Conservation (phyloP, 176 grass and related monocot species). For the Phyllostachys edulis region DNA sequence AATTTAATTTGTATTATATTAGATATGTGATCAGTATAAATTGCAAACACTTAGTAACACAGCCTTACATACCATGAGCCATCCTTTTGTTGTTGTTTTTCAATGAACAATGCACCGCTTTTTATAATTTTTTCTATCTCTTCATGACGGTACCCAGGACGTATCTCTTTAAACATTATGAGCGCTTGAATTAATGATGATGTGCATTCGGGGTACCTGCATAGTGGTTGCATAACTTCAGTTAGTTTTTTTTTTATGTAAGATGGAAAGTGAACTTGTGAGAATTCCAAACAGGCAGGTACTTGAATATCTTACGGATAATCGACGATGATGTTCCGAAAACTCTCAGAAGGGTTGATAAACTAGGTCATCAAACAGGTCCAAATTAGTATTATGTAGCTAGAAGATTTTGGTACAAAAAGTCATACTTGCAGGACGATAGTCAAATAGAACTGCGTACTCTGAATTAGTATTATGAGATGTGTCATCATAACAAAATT, state of each 20-base stretch:
- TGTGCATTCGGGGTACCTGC: constrained; percentile 36
- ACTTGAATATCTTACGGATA: neutral
- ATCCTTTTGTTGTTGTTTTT: constrained; percentile 23
- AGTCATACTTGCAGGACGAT: too few species aligned
- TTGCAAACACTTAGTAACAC: neutral
- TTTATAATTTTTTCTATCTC: constrained; percentile 28
- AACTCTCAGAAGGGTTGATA: constrained; percentile 41
- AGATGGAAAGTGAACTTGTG: too few species aligned
- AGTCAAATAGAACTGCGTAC: too few species aligned
- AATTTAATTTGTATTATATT: too few species aligned
- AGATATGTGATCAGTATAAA: too few species aligned
- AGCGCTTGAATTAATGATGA: constrained; percentile 35
- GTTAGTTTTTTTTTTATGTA: too few species aligned
- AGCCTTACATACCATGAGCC: constrained; percentile 33
- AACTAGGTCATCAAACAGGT: neutral
- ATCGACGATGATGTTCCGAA: constrained; percentile 28
- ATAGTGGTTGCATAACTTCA: neutral
- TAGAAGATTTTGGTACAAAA: too few species aligned
- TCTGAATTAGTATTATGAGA: too few species aligned
- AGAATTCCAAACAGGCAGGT: too few species aligned
- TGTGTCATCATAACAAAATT: too few species aligned
- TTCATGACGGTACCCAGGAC: constrained; percentile 16
- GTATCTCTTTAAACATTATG: constrained; percentile 12
- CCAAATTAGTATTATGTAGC: too few species aligned
- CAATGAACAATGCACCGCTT: constrained; percentile 24